Conservation (phyloP, 352 stramenopile genomes). For the Globisporangium acanthophoron region DNA sequence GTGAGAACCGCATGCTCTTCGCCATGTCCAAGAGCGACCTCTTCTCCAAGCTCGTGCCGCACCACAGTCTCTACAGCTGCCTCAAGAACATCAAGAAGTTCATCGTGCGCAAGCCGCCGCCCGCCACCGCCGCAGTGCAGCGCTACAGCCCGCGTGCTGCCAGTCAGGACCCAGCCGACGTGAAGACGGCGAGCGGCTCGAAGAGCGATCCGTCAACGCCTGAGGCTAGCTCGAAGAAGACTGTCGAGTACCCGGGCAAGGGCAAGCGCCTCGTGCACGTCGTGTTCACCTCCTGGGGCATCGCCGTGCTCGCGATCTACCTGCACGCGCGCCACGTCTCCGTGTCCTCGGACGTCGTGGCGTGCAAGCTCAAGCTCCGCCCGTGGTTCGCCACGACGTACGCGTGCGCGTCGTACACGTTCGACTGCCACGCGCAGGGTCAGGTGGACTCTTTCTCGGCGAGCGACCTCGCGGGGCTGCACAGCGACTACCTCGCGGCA, state of each 20-base stretch:
- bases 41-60: slow-evolving; percentile 16
- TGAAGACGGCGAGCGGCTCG: not conserved
- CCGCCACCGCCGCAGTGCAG: not conserved
- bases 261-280: slow-evolving; percentile 22
- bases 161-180: no score
- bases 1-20: slow-evolving; percentile 19
- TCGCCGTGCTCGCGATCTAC: slow-evolving; percentile 27
- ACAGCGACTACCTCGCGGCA: slow-evolving; percentile 18
- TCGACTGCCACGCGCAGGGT: slow-evolving; percentile 25
- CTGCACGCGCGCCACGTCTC: slow-evolving; percentile 21
- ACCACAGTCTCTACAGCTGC: slow-evolving; percentile 15
- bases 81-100: slow-evolving; percentile 20
- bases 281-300: slow-evolving; percentile 28
- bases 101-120: slow-evolving; percentile 7
- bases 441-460: slow-evolving; percentile 18
- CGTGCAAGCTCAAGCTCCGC: slow-evolving; percentile 24
- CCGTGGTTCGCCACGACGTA: slow-evolving; percentile 28
- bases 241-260: slow-evolving; percentile 4
- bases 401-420: slow-evolving; percentile 28
- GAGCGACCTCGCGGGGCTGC: slow-evolving; percentile 15
- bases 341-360: slow-evolving; percentile 11
- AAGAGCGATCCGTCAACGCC: not conserved
- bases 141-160: not conserved
- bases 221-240: slow-evolving; percentile 1
- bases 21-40: slow-evolving; percentile 13